Evolutionary conservation across 225 moss, liverwort and hornwort genomes (phyloP), one percentile per base, ranked within the genome.

Genomic region (Antitrichia curtipendula): DNA sequence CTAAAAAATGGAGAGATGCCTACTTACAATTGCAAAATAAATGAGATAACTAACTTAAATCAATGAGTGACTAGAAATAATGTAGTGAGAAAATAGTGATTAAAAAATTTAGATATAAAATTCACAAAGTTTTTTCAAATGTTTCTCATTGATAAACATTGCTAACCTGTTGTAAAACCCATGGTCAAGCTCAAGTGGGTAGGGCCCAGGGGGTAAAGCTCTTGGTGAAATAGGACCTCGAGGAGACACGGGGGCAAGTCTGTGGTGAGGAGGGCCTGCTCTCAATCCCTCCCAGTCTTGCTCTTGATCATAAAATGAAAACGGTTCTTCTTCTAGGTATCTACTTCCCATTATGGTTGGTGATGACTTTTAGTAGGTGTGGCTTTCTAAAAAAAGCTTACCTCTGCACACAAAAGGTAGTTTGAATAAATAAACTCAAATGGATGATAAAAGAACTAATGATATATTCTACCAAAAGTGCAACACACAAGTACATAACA

Each of bases 301-400:
- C 80, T 87, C 85, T 49, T 68, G 90, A 60, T 92, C 75, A 73
- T 89, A 90, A 68, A 90, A 87, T 22, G 87, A 87, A 24, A 87
- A 82, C 3, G 73, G 53, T 32, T 76, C 77, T 6, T 85, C 93
- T 47, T 84, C 88, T 6, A 82, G 84, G 66, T 78, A 88, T 68
- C 87, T 88, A 16, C 57, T 78, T 66, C 88, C 91, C 90, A 91
- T 93, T 16, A 11, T 45, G 15, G 20, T 71, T 84, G 70, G 28
- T 57, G 31, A 77, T 36, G 12, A 28, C 14, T 76, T 20, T 71
- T 25, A 25, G 8, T 41, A 17, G 36, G 20, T 10, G 56, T 28
- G 22, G 22, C 63, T 77, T 82, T 8, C 34, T 27, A 10, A 9
- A 56, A 84, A 81, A 45, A 17, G 8, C 19, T 49, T 69, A 13